Percentiles rank a stretch among this genome's conserved stretches.
Evolutionary conservation across 2,329 filamentous ascomycete genomes (phyloP).

Genomic region (Pseudofabraea citricarpa): DNA sequence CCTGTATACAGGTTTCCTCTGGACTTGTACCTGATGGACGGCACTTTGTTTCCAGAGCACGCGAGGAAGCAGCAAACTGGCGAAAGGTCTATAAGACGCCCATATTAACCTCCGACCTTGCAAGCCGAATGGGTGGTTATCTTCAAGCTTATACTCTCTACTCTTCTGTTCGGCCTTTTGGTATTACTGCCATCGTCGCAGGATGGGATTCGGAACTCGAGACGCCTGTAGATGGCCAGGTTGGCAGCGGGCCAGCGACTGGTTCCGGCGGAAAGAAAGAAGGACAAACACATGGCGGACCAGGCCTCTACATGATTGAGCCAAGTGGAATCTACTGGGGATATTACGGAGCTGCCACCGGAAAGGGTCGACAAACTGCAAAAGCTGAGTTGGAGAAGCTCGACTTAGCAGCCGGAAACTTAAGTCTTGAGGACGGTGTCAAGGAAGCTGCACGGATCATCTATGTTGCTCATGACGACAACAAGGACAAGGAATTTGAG

Average conservation of each 20-base stretch:
- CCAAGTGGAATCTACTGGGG: constrained; percentile 97
- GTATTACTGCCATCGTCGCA: constrained; percentile 89
- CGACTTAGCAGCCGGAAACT: constrained; percentile 70
- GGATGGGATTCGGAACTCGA: constrained; percentile 91
- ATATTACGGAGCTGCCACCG: constrained; percentile 96
- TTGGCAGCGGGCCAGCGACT: constrained; percentile 71
- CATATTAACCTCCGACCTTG: constrained; percentile 83
- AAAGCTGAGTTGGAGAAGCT: constrained; percentile 99
- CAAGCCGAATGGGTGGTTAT: constrained; percentile 90
- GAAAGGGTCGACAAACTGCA: constrained; percentile 92
- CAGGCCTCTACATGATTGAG: constrained; percentile 98
- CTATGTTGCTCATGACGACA: constrained; percentile 95
- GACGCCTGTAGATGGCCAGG: constrained; percentile 81
- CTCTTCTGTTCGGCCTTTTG: constrained; percentile 93
- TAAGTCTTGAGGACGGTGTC: constrained; percentile 81
- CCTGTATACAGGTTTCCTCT: constrained; percentile 71
- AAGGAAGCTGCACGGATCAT: constrained; percentile 97
- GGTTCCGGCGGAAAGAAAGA: constrained; percentile 81
- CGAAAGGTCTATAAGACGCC: constrained; percentile 91
- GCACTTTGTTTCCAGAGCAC: constrained; percentile 90
- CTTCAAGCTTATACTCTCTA: constrained; percentile 97
- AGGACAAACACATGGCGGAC: constrained; percentile 76
- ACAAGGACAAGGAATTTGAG: constrained; percentile 99
- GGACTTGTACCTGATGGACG: constrained; percentile 92
- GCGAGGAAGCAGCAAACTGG: constrained; percentile 90